Conservation (phyloP, 306 rosid species). For the Castanospermum australe region DNA sequence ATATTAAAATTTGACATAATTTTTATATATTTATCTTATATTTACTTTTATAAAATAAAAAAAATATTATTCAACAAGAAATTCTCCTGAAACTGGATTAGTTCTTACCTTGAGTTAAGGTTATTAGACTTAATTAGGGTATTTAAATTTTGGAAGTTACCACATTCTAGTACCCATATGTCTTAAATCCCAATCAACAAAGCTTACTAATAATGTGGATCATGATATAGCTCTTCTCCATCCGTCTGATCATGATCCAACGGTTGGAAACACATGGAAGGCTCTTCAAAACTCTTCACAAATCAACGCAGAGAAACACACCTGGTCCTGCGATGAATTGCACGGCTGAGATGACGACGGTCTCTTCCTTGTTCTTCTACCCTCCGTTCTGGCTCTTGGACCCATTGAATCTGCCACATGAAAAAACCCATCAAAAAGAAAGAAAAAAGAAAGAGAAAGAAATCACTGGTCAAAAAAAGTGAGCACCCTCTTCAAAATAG, state of each 20-base stretch:
- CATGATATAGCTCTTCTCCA: background rate
- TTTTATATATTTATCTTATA: no score
- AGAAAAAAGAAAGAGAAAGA: background rate
- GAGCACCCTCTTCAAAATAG: background rate
- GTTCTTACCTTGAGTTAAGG: no score
- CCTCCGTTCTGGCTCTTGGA: constrained; percentile 22
- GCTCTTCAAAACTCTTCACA: no score
- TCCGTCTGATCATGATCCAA: background rate
- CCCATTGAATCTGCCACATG: constrained; percentile 21
- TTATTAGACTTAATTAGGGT: no score
- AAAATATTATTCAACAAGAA: no score
- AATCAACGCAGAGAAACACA: background rate
- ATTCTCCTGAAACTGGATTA: no score
- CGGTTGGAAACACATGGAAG: background rate
- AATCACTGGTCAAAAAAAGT: background rate
- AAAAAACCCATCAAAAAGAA: background rate
- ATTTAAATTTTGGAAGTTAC: background rate
- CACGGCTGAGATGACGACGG: constrained; percentile 43
- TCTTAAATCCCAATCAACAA: background rate
- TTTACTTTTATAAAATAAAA: no score
- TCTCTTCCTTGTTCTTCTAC: constrained; percentile 42
- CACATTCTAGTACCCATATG: background rate
- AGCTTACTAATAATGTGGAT: background rate
- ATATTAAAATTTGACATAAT: no score
- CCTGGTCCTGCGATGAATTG: constrained; percentile 65